Percentiles rank a stretch among this genome's conserved stretches.
Conservation (phyloP, 345 rosid species). For the Eucalyptus dawsonii region DNA sequence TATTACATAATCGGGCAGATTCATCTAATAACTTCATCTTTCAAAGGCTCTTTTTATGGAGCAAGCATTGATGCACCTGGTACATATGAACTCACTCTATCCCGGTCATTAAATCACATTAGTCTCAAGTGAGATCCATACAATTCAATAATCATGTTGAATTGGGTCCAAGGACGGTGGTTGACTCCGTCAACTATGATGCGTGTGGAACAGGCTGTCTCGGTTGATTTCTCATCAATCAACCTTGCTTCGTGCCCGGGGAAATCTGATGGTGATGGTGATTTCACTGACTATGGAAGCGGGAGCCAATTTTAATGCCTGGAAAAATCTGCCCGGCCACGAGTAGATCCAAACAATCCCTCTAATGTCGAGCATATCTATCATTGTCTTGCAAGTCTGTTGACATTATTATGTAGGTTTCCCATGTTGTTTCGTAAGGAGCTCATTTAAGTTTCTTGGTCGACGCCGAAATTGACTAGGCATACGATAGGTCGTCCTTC, state of each 20-base stretch:
- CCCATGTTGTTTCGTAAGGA: no score
- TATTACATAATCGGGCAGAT: accelerated
- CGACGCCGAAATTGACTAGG: no score
- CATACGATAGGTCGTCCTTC: no score
- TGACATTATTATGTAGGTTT: no score
- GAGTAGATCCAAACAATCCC: no score
- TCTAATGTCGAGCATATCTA: no score
- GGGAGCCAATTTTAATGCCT: no score
- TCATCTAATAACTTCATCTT: neutral
- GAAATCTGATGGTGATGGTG: no score
- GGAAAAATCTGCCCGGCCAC: no score
- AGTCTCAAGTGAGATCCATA: neutral
- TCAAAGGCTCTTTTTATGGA: neutral
- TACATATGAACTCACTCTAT: neutral
- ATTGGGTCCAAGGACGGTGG: neutral
- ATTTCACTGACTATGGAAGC: no score
- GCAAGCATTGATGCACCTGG: neutral
- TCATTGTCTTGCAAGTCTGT: no score
- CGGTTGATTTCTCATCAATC: neutral
- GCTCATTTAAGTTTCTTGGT: no score
- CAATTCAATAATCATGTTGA: neutral
- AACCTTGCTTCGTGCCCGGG: neutral
- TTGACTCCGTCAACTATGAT: neutral
- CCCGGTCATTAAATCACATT: neutral
- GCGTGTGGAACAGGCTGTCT: neutral